phyloP scores from a whole-genome alignment of 805 yeast species.

The Sungouiozyma ichnusensis region DNA sequence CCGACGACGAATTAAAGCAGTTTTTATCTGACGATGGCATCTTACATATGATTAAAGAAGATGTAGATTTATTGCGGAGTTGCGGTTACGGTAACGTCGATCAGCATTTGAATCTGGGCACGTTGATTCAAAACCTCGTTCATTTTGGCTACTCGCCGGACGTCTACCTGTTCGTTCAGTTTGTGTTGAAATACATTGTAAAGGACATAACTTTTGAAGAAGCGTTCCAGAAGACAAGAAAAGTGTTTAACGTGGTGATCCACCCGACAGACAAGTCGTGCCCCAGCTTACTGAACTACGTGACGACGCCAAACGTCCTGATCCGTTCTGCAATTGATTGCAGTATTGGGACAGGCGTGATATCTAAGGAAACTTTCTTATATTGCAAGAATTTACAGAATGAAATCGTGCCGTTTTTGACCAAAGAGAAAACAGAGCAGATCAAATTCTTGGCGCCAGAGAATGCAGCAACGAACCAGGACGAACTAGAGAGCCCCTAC shows the following conservation, averaged over 20 bases:
- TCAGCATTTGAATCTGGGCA: constrained; percentile 37
- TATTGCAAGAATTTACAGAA: constrained; percentile 55
- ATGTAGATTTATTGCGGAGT: constrained; percentile 47
- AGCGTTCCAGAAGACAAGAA: constrained; percentile 69
- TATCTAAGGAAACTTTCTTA: constrained; percentile 43
- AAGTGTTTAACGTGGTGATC: constrained; percentile 72
- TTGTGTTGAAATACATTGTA: constrained; percentile 54
- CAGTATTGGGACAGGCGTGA: constrained; percentile 63
- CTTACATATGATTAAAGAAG: constrained; percentile 40
- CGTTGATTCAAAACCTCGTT: constrained; percentile 63
- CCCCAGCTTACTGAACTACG: constrained; percentile 71
- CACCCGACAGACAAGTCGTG: constrained; percentile 57
- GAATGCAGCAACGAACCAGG: constrained; percentile 31
- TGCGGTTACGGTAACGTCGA: constrained; percentile 32
- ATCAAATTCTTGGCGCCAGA: constrained; percentile 36
- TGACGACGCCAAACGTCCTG: constrained; percentile 86
- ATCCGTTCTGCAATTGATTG: constrained; percentile 88
- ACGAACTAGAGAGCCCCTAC: constrained; percentile 58
- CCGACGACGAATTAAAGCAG: constrained; percentile 49
- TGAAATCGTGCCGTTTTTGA: constrained; percentile 46
- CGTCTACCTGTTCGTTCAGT: constrained; percentile 65
- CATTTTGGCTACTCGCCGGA: constrained; percentile 82
- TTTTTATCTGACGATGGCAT: constrained; percentile 31
- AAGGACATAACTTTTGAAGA: constrained; percentile 90
- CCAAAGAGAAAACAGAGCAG: constrained; percentile 25